phyloP scores from a whole-genome alignment of 306 rosid genomes.

The Abrus precatorius region DNA sequence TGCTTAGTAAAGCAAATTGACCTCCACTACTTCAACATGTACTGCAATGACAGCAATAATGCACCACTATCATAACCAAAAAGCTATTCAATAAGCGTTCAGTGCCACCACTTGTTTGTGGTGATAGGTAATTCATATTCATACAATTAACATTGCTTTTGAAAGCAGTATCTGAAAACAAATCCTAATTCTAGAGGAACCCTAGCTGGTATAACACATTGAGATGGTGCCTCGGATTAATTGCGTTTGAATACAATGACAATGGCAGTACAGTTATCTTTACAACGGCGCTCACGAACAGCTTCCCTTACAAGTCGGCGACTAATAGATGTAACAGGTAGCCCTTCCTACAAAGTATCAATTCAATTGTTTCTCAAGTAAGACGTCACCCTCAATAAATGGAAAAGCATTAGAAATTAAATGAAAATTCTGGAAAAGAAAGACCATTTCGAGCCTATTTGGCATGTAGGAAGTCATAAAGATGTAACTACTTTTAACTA shows the following conservation, averaged over 20 bases:
- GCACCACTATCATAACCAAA: constrained; percentile 19
- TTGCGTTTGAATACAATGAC: constrained; percentile 69
- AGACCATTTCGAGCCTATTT: neutral
- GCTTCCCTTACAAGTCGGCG: constrained; percentile 87
- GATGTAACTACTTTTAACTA: neutral
- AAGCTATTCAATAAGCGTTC: neutral
- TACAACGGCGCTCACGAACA: constrained; percentile 84
- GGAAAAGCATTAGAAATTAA: neutral
- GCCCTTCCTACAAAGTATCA: constrained; percentile 69
- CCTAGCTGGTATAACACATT: constrained; percentile 6
- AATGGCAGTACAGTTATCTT: constrained; percentile 90
- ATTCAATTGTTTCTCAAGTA: constrained; percentile 14
- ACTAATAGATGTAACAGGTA: constrained; percentile 68
- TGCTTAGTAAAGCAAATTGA: neutral
- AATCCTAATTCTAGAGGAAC: neutral
- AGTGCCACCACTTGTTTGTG: constrained; percentile 5
- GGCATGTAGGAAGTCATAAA: neutral
- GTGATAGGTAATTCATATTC: constrained; percentile 15
- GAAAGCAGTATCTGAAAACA: constrained; percentile 41
- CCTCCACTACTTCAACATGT: constrained; percentile 37
- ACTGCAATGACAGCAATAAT: constrained; percentile 39
- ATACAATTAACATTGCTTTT: constrained; percentile 33
- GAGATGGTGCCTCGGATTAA: constrained; percentile 36
- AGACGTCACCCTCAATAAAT: constrained; percentile 1
- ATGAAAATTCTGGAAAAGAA: neutral